Evolutionary conservation across 2,329 filamentous ascomycete species (phyloP).

Genomic region (Diaporthe citriasiana): DNA sequence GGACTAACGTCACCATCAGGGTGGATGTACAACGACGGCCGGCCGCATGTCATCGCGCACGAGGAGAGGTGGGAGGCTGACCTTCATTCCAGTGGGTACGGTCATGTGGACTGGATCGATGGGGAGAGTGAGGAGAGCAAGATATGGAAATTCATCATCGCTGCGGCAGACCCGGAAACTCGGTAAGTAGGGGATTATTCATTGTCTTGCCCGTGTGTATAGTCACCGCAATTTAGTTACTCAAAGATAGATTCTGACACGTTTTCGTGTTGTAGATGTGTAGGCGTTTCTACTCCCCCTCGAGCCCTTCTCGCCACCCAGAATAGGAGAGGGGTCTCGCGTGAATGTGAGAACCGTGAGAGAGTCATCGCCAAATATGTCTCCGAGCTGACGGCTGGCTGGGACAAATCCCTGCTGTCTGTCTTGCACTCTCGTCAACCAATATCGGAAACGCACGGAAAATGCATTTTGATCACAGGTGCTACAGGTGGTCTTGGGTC

Average conservation of each 20-base stretch:
- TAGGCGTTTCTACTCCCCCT: background rate
- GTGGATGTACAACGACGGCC: constrained; percentile 55
- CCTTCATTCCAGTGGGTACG: constrained; percentile 48
- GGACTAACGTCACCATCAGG: too few relatives aligned
- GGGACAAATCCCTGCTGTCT: background rate
- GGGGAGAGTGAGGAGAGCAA: constrained; percentile 46
- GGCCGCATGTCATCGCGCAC: constrained; percentile 44
- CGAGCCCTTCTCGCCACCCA: background rate
- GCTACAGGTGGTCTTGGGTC: constrained; percentile 55
- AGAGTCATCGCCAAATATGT: constrained; percentile 12
- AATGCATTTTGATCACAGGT: constrained; percentile 55
- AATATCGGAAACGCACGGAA: background rate
- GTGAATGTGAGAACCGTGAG: constrained; percentile 1
- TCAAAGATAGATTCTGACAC: background rate
- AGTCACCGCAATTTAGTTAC: background rate
- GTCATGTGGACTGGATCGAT: constrained; percentile 51
- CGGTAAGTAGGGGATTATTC: background rate
- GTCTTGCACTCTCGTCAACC: background rate
- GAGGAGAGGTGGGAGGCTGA: constrained; percentile 46
- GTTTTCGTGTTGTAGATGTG: background rate
- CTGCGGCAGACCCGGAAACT: constrained; percentile 30
- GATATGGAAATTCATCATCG: constrained; percentile 50
- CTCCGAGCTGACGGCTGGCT: constrained; percentile 37
- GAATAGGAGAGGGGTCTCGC: background rate
- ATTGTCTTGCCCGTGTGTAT: background rate